Conservation (phyloP, 371 early-diverging fungal species). For the Syncephalastrum monosporum region DNA sequence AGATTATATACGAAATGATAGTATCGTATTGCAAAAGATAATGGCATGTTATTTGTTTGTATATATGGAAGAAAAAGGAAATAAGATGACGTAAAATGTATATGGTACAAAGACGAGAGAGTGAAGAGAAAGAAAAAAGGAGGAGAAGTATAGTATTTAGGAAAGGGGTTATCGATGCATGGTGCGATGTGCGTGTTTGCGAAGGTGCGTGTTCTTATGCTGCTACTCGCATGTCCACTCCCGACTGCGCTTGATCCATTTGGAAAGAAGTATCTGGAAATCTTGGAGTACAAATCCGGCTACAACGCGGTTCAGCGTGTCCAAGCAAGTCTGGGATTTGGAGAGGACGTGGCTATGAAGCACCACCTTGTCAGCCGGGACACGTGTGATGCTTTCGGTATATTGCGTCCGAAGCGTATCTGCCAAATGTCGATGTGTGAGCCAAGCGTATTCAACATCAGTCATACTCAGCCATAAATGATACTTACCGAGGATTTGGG, state of each 20-base stretch:
- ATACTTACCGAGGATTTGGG: conserved; percentile 28
- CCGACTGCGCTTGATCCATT: conserved; percentile 38
- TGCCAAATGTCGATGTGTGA: conserved; percentile 3
- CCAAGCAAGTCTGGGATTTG: conserved; percentile 17
- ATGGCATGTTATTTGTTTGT: too few species aligned
- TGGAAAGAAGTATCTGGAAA: conserved; percentile 29
- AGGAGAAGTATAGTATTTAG: not conserved
- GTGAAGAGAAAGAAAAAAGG: conserved; percentile 4
- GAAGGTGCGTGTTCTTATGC: not conserved
- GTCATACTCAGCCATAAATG: not conserved
- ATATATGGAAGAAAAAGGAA: too few species aligned
- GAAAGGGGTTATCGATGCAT: too few species aligned
- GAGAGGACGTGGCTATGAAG: conserved; percentile 13
- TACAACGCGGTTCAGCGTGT: conserved; percentile 21
- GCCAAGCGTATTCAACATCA: not conserved
- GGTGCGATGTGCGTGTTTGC: not conserved
- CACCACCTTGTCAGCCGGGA: conserved; percentile 13
- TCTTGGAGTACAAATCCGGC: conserved; percentile 42
- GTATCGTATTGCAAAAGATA: not conserved
- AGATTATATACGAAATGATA: too few species aligned
- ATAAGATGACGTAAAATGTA: too few species aligned
- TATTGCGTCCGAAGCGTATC: conserved; percentile 23
- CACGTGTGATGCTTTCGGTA: conserved; percentile 8
- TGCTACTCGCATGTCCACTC: conserved; percentile 19
- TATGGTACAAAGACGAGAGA: too few species aligned